Base-by-base conservation (phyloP, 2,329 filamentous ascomycete species). In the Fusarium odoratissimum region DNA sequence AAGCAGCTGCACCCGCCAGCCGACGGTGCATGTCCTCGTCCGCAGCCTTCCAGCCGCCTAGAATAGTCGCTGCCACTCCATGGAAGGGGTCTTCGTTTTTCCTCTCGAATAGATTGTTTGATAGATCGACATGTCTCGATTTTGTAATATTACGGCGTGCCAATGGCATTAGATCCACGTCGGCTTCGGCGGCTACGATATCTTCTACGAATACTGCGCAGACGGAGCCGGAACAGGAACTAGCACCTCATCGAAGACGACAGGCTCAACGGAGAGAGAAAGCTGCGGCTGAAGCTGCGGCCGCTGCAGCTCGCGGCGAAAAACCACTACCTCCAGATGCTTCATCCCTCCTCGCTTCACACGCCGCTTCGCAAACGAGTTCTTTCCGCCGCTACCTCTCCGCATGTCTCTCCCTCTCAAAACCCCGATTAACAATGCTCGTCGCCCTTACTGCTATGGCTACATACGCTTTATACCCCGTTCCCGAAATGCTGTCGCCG, bases 371-470 rank as follows among this genome's bases (percentile, higher is more conserved):
- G 54, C 86, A 85, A 60, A 88, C 82, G 12, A 79, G 84, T 72
- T 90, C 90, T 21, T 64, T 89, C 58, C 88, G 88, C 30, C 93
- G 95, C 64, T 88, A 90, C 61, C 80, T 96, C 72, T 93, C 95
- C 28, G 91, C 94, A 35, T 94, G 94, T 77, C 91, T 99, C 71
- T 93, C 96, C 31, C 91, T 99, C 74, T 93, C 95, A n/a, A 99
- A 99, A 81, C 96, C 96, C 7, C 94, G 95, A 59, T 90, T 99
- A 54, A 95, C 94, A 12, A 92, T 97, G 76, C 91, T 99, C 51
- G 92, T 99, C 69, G 92, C 97, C 37, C 91, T 99, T 52, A 94
- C 94, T 1, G 94, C 95, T 33, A 97, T 96, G 81, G 93, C 93
- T 5, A 90, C 95, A 6, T 99, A 98, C 82, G 94, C 94, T 21